These are phyloP conservation scores for Apiospora saccharicola DNA, from an alignment of 2,329 filamentous ascomycete genomes.

Conservation along the genomic window DNA sequence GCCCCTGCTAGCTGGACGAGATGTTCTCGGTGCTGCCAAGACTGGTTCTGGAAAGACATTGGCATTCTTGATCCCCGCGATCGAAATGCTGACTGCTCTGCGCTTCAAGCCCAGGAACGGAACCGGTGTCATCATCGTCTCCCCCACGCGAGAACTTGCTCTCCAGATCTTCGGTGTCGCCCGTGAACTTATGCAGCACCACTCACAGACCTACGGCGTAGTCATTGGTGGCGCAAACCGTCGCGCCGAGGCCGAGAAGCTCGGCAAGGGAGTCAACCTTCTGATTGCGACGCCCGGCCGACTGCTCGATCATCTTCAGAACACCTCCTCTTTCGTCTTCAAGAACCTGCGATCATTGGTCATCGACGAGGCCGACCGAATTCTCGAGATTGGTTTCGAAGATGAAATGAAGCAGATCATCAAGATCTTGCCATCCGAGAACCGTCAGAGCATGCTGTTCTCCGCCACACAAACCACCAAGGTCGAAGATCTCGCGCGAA, in stretches of 20 bases:
- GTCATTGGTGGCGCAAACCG: conserved; percentile 95
- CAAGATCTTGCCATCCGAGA: conserved; percentile 87
- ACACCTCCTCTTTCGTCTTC: conserved; percentile 79
- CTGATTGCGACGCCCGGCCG: conserved; percentile 93
- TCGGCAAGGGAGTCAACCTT: conserved; percentile 92
- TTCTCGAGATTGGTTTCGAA: conserved; percentile 97
- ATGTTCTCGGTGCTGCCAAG: conserved; percentile 94
- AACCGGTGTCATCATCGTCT: conserved; percentile 83
- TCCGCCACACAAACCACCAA: conserved; percentile 98
- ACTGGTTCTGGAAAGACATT: conserved; percentile 93
- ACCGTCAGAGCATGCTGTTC: conserved; percentile 87
- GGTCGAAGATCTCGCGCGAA: conserved; percentile 93
- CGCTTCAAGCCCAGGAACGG: conserved; percentile 95
- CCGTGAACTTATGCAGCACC: conserved; percentile 88
- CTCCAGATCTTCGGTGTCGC: conserved; percentile 97
- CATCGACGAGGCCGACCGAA: conserved; percentile 96
- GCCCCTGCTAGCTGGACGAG: conserved; percentile 84
- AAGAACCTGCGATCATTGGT: conserved; percentile 93
- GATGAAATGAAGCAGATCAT: conserved; percentile 98
- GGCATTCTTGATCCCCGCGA: conserved; percentile 90
- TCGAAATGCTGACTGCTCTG: conserved; percentile 90
- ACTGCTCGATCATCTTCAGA: conserved; percentile 91
- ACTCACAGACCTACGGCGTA: conserved; percentile 94
- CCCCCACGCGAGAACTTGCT: conserved; percentile 91
- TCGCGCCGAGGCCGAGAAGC: conserved; percentile 90